phyloP scores from a whole-genome alignment of 345 rosid genomes.

The Capsella bursapastoris region DNA sequence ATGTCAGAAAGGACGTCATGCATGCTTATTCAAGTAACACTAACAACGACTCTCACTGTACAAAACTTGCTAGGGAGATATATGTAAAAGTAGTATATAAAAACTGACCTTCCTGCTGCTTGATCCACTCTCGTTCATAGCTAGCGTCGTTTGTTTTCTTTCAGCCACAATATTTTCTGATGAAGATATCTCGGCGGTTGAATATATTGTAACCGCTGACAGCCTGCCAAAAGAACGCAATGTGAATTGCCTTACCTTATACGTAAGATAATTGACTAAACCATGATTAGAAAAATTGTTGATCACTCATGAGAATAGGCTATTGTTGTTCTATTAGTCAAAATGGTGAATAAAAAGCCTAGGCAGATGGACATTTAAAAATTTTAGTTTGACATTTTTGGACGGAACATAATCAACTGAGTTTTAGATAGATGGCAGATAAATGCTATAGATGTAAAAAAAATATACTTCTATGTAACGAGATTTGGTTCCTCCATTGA shows the following conservation, averaged over 20 bases:
- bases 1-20: not conserved
- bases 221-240: constrained; percentile 57
- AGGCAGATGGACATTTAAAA: not conserved
- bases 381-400: not conserved
- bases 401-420: constrained; percentile 14
- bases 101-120: constrained; percentile 76
- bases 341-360: not conserved
- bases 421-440: not conserved
- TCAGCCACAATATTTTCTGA: constrained; percentile 81
- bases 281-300: not conserved
- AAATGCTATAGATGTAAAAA: constrained; percentile 2
- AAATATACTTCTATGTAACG: not conserved
- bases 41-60: not conserved
- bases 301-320: not conserved
- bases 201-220: constrained; percentile 55
- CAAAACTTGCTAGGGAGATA: constrained; percentile 13
- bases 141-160: constrained; percentile 59
- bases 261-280: not conserved
- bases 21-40: constrained; percentile 2
- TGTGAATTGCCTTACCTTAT: constrained; percentile 14
- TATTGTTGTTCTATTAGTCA: constrained; percentile 11
- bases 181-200: constrained; percentile 63
- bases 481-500: constrained; percentile 4
- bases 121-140: constrained; percentile 69
- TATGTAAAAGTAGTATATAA: constrained; percentile 1